Evolutionary conservation across 2,329 filamentous ascomycete genomes (phyloP), one percentile per base, ranked within the genome.

Genomic region (Pseudonectria buxi): DNA sequence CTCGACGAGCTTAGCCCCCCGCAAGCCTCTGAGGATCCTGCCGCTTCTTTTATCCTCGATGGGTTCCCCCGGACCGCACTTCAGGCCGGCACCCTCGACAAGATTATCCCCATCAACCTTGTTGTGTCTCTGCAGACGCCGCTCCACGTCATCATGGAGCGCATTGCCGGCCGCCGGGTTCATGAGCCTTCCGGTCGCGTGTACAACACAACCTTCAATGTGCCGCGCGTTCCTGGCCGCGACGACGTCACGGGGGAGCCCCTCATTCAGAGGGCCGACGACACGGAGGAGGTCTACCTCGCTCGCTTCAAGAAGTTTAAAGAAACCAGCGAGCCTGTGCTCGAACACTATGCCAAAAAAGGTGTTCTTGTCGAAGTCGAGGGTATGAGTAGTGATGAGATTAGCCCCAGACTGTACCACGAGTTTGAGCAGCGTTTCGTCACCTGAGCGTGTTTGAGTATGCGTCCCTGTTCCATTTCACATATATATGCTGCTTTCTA

Each of bases 201-300:
- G 12, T 98, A 98, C 70, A 98, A 98, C 60, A 94, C 88, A 3
- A 81, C 81, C 0, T 98, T 95, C 68, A 88, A 96, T 56, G 74
- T 84, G 7, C 92, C 92, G 1, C 83, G 81, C 47, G 78, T 89
- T 2, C 64, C 78, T 0, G 90, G 92, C 16, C 76, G 72, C 47
- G 92, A 98, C 62, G 92, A 98, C 59, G 57, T 95, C 31, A 98
- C 92, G 0, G 92, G 92, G 12, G 92, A 98, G 58, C 69, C 74
- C 14, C 71, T 98, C 43, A 81, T 83, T 5, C 83, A 94, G 57
- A 74, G 92, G 36, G 71, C 81, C 7, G 92, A 98, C 55, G 92
- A 98, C 57, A 83, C 80, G 38, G 83, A 92, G 49, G 82, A 86
- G 32, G 84, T 90, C 12, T 98, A 94, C 76, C 81, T 81, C 49